These are phyloP conservation scores for Ophiostoma pallidulum DNA, from an alignment of 2,329 filamentous ascomycete species.

Conservation along the genomic window DNA sequence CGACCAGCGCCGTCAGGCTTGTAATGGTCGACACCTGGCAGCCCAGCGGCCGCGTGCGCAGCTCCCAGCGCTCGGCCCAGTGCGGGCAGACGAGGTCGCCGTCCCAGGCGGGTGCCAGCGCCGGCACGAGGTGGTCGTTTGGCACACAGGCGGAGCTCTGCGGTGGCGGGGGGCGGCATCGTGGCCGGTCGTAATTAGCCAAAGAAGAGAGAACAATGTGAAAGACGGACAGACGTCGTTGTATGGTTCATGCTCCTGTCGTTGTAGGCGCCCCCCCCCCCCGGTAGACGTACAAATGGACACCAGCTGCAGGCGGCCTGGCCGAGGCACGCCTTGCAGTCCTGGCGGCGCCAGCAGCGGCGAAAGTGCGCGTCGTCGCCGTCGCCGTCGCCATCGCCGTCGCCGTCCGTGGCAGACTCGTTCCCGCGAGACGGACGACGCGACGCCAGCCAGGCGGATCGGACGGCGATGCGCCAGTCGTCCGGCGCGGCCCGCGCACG, in stretches of 20 bases:
- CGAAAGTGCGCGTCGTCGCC: slow-evolving; percentile 33
- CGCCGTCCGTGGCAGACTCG: too few relatives aligned
- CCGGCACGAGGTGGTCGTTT: slow-evolving; percentile 34
- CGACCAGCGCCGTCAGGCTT: slow-evolving; percentile 26
- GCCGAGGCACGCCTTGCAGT: slow-evolving; percentile 37
- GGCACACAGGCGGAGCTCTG: slow-evolving; percentile 47
- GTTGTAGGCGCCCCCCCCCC: too few relatives aligned
- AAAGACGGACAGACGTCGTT: too few relatives aligned
- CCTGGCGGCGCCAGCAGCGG: slow-evolving; percentile 43
- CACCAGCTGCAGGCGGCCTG: slow-evolving; percentile 41
- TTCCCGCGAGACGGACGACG: too few relatives aligned
- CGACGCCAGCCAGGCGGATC: neutral
- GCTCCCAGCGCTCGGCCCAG: slow-evolving; percentile 36
- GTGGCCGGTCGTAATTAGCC: too few relatives aligned
- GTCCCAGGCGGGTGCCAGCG: slow-evolving; percentile 42
- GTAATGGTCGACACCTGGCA: slow-evolving; percentile 35
- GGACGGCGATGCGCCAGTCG: neutral
- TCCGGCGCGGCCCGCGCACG: too few relatives aligned
- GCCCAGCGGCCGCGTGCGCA: slow-evolving; percentile 30
- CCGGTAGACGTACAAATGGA: slow-evolving; percentile 38
- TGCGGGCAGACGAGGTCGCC: slow-evolving; percentile 41
- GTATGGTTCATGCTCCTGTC: too few relatives aligned
- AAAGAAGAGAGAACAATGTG: too few relatives aligned
- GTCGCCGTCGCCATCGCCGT: slow-evolving; percentile 9
- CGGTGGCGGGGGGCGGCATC: slow-evolving; percentile 10